Conservation (phyloP, 495 filamentous ascomycete species). For the Lasiosphaeria hispida region DNA sequence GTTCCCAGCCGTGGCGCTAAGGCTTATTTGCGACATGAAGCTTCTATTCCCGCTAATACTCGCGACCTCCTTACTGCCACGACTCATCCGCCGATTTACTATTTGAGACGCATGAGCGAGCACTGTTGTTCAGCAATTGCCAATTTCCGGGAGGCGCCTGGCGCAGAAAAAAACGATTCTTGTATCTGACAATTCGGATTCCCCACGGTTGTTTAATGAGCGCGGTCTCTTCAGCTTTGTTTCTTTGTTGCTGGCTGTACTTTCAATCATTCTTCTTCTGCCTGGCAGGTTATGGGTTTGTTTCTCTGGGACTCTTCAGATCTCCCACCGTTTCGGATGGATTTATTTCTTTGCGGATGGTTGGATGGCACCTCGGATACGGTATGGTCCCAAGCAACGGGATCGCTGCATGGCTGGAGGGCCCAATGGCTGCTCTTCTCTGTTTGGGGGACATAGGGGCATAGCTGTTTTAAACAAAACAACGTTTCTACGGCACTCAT, state of each 20-base stretch:
- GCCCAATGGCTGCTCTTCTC: neutral
- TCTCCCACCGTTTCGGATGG: neutral
- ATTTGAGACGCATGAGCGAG: neutral
- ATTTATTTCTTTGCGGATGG: neutral
- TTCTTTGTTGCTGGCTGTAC: constrained; percentile 7
- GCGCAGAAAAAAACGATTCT: constrained; percentile 18
- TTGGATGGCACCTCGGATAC: neutral
- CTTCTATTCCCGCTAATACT: neutral
- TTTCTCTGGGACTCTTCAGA: neutral
- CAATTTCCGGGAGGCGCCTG: constrained; percentile 6
- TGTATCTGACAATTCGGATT: constrained; percentile 12
- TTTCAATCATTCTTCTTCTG: neutral
- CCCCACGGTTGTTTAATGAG: constrained; percentile 15
- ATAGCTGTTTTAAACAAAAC: neutral
- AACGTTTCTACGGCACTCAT: no score
- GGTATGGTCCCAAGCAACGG: neutral
- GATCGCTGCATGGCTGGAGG: neutral
- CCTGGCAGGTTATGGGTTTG: neutral
- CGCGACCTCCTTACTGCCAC: neutral
- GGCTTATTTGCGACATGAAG: no score
- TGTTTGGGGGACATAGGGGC: neutral
- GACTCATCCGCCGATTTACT: neutral
- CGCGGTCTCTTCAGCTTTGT: constrained; percentile 13
- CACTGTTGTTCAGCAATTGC: constrained; percentile 6
- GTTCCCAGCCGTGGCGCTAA: no score